Evolutionary conservation across 805 yeast genomes (phyloP), one percentile per base, ranked within the genome.

Genomic region (Metschnikowia continentalis): DNA sequence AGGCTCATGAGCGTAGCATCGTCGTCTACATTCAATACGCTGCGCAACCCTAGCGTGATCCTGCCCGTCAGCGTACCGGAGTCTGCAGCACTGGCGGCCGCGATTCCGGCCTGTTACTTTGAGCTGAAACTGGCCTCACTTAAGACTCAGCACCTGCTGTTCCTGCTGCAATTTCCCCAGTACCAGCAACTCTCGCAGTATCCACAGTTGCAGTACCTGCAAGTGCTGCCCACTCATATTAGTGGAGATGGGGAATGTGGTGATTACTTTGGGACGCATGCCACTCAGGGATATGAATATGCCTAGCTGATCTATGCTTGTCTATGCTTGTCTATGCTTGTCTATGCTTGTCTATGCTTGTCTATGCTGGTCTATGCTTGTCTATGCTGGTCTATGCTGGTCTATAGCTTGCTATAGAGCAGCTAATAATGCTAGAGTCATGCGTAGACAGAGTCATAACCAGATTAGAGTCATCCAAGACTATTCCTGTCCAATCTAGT

Each of bases 41-140:
- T 44, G 47, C 47, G 47, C 23, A 35, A 44, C 35, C 40, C 47
- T 15, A 44, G 47, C 23, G 15, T 44, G 10, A 44, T 35, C 14
- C 47, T 44, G 47, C 40, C 47, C 26, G n/a, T 6, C 13, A 36
- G 35, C 15, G 35, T 26, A 35, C 35, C 40, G 26, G 40, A 35
- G 11, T 39, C 42, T 13, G 42, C 42, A 15, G 40, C 32, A 15
- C 42, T 22, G 42, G 33, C 23, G 40, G 35, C 14, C 35, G 15
- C 36, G 46, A 8, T 8, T 8, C 19, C n/a, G 46, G 20, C 38
- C n/a, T 19, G 45, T 11, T 42, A 30, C 36, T 42, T 42, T 42
- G 45, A 42, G 14, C 42, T 26, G 43, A 41, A 41, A 15, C 43
- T 6, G 8, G 40, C 40, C 6, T 35, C 17, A 2, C 22, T 35